These are phyloP conservation scores for Nakaseomyces nivariensis DNA, from an alignment of 1,139 yeast species.

Conservation along the genomic window DNA sequence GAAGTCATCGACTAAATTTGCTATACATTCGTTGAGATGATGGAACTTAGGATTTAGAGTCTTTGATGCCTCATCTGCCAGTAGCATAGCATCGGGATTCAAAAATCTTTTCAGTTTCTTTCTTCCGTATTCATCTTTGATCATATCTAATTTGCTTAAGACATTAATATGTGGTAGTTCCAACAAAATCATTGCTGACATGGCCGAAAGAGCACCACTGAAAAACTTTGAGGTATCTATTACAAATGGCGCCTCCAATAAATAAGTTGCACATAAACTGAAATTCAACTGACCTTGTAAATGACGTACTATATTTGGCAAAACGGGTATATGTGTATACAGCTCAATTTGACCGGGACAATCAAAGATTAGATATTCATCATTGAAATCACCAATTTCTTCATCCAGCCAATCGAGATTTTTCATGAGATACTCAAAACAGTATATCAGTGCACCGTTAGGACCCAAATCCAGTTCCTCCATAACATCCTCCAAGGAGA, in stretches of 20 bases:
- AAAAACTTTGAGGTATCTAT: slow-evolving; percentile 85
- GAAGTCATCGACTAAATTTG: slow-evolving; percentile 86
- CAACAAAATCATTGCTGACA: slow-evolving; percentile 93
- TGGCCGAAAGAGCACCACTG: slow-evolving; percentile 91
- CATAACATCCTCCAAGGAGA: slow-evolving; percentile 93
- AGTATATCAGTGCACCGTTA: slow-evolving; percentile 86
- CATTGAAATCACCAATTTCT: slow-evolving; percentile 86
- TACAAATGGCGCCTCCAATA: slow-evolving; percentile 89
- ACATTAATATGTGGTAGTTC: slow-evolving; percentile 93
- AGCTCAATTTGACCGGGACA: slow-evolving; percentile 98
- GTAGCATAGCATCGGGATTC: slow-evolving; percentile 80
- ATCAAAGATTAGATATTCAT: slow-evolving; percentile 87
- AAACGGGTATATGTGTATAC: slow-evolving; percentile 87
- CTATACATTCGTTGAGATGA: slow-evolving; percentile 68
- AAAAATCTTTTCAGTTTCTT: slow-evolving; percentile 73
- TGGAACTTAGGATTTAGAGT: slow-evolving; percentile 67
- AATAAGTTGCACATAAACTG: slow-evolving; percentile 82
- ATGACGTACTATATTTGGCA: slow-evolving; percentile 82
- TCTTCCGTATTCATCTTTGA: slow-evolving; percentile 63
- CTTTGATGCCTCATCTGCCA: slow-evolving; percentile 42
- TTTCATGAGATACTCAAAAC: slow-evolving; percentile 79
- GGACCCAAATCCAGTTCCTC: slow-evolving; percentile 92
- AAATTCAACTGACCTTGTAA: slow-evolving; percentile 69
- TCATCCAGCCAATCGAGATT: slow-evolving; percentile 96
- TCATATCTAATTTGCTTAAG: slow-evolving; percentile 74